phyloP scores from a whole-genome alignment of 202 grass and related monocot genomes.

The Thinopyrum obtusiflorum region DNA sequence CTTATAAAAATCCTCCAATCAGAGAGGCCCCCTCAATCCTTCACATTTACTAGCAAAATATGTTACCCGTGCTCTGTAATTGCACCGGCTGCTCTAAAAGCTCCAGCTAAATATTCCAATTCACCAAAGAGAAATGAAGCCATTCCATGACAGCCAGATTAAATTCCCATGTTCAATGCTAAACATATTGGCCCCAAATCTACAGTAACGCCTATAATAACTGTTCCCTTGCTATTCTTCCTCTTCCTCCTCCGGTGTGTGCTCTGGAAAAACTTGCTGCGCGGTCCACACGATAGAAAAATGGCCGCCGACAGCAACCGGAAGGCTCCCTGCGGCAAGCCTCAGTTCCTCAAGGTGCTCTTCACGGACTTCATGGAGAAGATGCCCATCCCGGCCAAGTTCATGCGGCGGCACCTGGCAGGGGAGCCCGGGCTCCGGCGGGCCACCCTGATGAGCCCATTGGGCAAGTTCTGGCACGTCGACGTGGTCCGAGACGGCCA shows the following conservation, averaged over 20 bases:
- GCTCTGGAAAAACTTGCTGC: neutral
- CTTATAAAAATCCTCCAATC: neutral
- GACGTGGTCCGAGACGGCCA: slow-evolving; percentile 15
- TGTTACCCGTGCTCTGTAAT: neutral
- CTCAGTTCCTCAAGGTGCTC: slow-evolving; percentile 24
- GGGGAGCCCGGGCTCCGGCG: neutral
- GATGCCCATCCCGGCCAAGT: slow-evolving; percentile 30
- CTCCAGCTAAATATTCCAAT: neutral
- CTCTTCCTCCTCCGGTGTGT: neutral
- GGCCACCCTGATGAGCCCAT: slow-evolving; percentile 32
- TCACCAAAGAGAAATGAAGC: slow-evolving; percentile 13
- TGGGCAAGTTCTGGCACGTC: slow-evolving; percentile 33
- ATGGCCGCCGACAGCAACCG: neutral
- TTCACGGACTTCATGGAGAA: slow-evolving; percentile 15
- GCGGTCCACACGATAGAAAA: neutral
- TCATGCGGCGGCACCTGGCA: slow-evolving; percentile 7
- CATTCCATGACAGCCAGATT: slow-evolving; percentile 1
- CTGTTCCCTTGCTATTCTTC: neutral
- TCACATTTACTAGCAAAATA: neutral
- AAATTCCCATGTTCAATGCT: slow-evolving; percentile 3
- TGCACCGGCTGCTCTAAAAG: neutral
- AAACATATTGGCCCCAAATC: neutral
- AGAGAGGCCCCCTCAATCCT: neutral
- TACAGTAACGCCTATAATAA: neutral
- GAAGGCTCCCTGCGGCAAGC: slow-evolving; percentile 13